Percentiles rank a stretch among this genome's conserved stretches.
Conservation (phyloP, 2,329 filamentous ascomycete species). For the Arthrobotrys sinensis region DNA sequence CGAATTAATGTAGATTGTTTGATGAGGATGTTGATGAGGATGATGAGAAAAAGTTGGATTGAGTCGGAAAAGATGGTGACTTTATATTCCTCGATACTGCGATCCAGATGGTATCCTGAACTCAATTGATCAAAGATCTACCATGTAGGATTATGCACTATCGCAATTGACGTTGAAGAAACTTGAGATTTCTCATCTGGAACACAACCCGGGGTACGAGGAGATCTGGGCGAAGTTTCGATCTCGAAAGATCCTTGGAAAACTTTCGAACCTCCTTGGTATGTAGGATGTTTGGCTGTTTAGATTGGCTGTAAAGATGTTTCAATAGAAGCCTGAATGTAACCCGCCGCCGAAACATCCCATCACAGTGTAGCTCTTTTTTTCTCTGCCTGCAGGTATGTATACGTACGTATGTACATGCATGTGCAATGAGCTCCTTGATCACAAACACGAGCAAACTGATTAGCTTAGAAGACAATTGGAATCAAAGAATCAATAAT, state of each 20-base stretch:
- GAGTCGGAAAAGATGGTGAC: neutral
- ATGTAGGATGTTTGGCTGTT: constrained; percentile 4
- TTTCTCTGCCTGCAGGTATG: neutral
- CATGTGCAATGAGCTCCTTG: neutral
- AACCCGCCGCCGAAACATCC: constrained; percentile 1
- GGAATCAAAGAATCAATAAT: neutral
- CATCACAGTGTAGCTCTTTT: neutral
- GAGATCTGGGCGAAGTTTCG: constrained; percentile 11
- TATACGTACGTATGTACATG: too few relatives aligned
- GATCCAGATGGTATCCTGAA: neutral
- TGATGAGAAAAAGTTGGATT: neutral
- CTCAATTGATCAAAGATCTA: neutral
- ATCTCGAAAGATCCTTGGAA: constrained; percentile 13
- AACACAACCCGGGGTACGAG: neutral
- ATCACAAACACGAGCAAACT: neutral
- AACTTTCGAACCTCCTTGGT: neutral
- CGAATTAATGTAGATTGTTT: neutral
- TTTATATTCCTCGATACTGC: constrained; percentile 2
- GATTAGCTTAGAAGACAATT: neutral
- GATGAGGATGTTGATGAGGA: constrained; percentile 8
- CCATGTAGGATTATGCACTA: neutral
- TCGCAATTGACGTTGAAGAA: neutral
- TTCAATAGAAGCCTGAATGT: constrained; percentile 3
- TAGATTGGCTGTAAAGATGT: constrained; percentile 2
- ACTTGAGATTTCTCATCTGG: neutral